Base-by-base conservation (phyloP, 371 early-diverging fungal genomes). In the Syncephalis fuscata region DNA sequence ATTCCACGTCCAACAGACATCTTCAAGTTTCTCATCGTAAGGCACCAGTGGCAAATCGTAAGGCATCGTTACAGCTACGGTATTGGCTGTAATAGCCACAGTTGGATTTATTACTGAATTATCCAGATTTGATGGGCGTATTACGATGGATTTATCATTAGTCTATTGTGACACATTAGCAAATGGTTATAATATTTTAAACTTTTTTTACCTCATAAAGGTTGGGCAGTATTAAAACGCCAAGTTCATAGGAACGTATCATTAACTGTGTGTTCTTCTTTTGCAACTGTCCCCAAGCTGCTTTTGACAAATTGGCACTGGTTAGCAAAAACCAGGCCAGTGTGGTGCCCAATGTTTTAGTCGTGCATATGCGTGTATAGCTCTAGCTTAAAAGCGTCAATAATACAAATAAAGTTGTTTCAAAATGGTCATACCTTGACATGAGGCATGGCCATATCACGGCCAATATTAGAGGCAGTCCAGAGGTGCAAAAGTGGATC, bases 391-490 rank as follows among this genome's bases (percentile, higher is more conserved):
- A n/a, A n/a, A n/a, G n/a, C n/a, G n/a, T 11, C 32, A 32, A 11
- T 11, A 32, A 32, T 32, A 32, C 11, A 7, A 32, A 11, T 4
- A 32, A 32, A 11, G 32, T 32, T 32, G 32, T 7, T 7, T 42
- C 22, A 37, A 39, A 7, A 14, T 15, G 17, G 17, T 21, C 10
- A 19, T 20, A 61, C 66, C 44, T 74, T 74, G 56, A 77, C 72
- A 55, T 80, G 80, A 14, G 80, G 80, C 75, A 77, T 74, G 19
- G 72, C 61, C 14, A 59, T 54, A 23, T 71, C 62, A 14, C 78
- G 62, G 0, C 71, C 74, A 15, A 68, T 59, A 20, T 51, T 46
- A 7, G 46, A 22, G 1, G 70, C 75, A 23, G 51, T 48, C 80
- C 80, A 80, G 10, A 52, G 53, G 40, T 66, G 57, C 27, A 80